A percentile compares a stretch with the other conserved stretches of the same genome.
phyloP scores from a whole-genome alignment of 352 stramenopile genomes.

The Phytophthora chlamydospora region DNA sequence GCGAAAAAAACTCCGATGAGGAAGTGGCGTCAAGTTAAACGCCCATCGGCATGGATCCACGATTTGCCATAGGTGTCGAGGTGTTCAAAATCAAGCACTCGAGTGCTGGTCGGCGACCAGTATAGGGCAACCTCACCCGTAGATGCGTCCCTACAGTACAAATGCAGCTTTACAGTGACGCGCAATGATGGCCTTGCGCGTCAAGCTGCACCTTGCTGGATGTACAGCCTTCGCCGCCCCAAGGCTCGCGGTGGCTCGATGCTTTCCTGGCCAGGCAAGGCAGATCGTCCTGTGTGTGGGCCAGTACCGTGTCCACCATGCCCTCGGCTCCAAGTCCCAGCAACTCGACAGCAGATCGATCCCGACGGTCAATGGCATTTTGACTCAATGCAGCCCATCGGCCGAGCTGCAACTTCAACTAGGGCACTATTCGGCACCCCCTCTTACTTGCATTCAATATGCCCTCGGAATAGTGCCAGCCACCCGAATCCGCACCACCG shows the following conservation, averaged over 20 bases:
- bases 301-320: constrained; percentile 2
- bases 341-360: too few species aligned
- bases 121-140: neutral
- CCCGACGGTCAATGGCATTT: too few species aligned
- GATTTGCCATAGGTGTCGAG: too few species aligned
- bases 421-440: constrained; percentile 10
- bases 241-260: too few species aligned
- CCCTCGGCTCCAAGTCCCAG: too few species aligned
- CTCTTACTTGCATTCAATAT: constrained; percentile 14
- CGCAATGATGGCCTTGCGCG: constrained; percentile 6
- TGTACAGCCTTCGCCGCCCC: too few species aligned
- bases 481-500: neutral
- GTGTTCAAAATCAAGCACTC: too few species aligned
- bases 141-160: constrained; percentile 5
- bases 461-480: neutral
- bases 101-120: neutral
- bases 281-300: neutral
- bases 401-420: constrained; percentile 18
- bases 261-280: too few species aligned
- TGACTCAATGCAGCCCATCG: too few species aligned
- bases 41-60: too few species aligned
- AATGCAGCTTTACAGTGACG: neutral
- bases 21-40: too few species aligned
- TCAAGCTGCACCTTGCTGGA: constrained; percentile 4
- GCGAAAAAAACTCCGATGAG: too few species aligned